Evolutionary conservation across 371 early-diverging fungal species (phyloP).

Genomic region (Mucor indicus): DNA sequence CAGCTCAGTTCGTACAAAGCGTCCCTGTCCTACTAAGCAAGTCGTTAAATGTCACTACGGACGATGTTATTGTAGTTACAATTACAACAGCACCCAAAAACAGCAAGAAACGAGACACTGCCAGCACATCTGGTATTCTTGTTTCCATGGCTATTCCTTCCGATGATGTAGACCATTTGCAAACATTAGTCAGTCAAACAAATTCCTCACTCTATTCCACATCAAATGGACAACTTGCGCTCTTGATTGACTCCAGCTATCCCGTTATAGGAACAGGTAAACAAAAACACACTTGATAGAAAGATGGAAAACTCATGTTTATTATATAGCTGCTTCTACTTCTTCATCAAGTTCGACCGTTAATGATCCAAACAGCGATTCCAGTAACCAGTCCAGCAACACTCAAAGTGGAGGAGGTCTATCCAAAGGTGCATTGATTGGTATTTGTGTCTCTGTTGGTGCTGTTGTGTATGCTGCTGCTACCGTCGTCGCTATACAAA

Average conservation of each 20-base stretch:
- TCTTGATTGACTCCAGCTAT: conserved; percentile 33
- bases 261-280: conserved; percentile 17
- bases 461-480: conserved; percentile 42
- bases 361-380: neutral
- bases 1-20: conserved; percentile 45
- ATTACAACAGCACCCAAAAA: conserved; percentile 34
- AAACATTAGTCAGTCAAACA: conserved; percentile 17
- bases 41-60: conserved; percentile 21
- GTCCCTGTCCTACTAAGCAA: conserved; percentile 34
- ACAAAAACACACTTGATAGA: neutral
- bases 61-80: conserved; percentile 46
- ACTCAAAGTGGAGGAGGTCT: conserved; percentile 14
- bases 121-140: conserved; percentile 21
- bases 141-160: conserved; percentile 42
- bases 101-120: too few species aligned
- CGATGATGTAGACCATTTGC: conserved; percentile 16
- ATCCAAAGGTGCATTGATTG: conserved; percentile 38
- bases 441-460: conserved; percentile 43
- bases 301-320: neutral
- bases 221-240: conserved; percentile 37
- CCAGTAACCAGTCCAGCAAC: neutral
- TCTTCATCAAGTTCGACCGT: neutral
- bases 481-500: conserved; percentile 27
- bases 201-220: conserved; percentile 31
- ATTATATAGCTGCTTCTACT: neutral